Base-by-base conservation (phyloP, 345 rosid genomes). In the Hibiscus tridactylites region DNA sequence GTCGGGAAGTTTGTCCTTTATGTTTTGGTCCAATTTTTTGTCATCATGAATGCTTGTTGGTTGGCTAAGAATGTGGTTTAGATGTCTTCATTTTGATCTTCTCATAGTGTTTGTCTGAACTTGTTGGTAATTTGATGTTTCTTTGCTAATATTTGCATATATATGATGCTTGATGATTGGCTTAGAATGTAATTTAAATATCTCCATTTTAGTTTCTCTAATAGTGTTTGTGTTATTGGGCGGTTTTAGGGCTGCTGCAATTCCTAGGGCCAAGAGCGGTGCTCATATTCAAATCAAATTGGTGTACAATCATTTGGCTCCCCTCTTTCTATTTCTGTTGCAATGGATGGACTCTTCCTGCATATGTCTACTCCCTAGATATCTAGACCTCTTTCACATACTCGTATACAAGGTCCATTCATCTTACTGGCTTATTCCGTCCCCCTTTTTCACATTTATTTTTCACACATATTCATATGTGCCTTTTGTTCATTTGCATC, bases 331-430 rank as follows among this genome's bases (percentile, higher is more conserved):
- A 67, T 88, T 88, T 83, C 75, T 92, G 81, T 83, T 92, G 1
- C 99, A 89, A 77, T 85, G 97, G 91, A 80, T 92, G 79, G 91
- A 92, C 83, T 78, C 85, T 79, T 95, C 99, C 42, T 90, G 92
- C 79, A 68, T 78, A 24, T 86, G 88, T 78, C 76, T 95, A 1
- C 94, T 92, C 13, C 99, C 97, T 17, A 86, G 91, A 87, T 90
- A 90, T 78, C 75, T 92, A 49, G 86, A 86, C 84, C 81, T 90
- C 83, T 90, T 95, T 81, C 96, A 95, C 77, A 78, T 92, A 68
- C 89, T 87, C 44, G 78, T 95, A 44, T 92, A 90, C 81, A 90
- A 92, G 94, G 98, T 92, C 61, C 69, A 73, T 74, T 77, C 53
- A 21, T 12, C 61, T 66, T 77, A 65, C 64, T 71, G 77, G 56